phyloP scores from a whole-genome alignment of 2,329 filamentous ascomycete species.

The Colletotrichum theobromicola region DNA sequence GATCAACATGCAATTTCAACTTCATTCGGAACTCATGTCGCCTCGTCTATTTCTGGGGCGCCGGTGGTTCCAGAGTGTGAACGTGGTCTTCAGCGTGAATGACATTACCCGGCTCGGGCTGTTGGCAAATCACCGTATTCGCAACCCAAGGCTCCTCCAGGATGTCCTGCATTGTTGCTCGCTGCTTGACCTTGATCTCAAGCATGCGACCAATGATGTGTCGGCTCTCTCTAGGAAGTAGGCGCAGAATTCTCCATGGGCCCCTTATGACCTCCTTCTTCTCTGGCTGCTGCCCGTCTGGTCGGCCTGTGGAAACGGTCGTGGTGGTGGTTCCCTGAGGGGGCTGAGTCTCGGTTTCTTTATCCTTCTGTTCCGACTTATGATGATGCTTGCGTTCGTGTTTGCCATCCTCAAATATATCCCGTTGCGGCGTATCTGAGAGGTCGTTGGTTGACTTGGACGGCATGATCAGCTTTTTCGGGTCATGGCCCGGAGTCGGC shows the following conservation, averaged over 20 bases:
- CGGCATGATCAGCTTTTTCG: constrained; percentile 54
- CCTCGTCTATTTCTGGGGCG: constrained; percentile 33
- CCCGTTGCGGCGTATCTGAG: constrained; percentile 41
- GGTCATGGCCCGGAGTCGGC: constrained; percentile 76
- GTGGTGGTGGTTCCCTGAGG: constrained; percentile 23
- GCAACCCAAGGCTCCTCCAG: constrained; percentile 90
- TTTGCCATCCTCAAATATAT: constrained; percentile 39
- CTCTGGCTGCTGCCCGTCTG: constrained; percentile 36
- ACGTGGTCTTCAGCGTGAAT: constrained; percentile 78
- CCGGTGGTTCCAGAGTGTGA: constrained; percentile 82
- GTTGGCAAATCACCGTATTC: constrained; percentile 82
- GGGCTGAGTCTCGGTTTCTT: constrained; percentile 7
- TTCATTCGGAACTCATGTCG: not conserved
- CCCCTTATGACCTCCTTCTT: constrained; percentile 86
- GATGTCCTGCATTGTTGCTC: constrained; percentile 86
- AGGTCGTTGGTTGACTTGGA: constrained; percentile 51
- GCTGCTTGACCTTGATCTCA: constrained; percentile 81
- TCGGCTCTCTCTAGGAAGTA: constrained; percentile 87
- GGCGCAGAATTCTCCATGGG: constrained; percentile 85
- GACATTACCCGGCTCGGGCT: constrained; percentile 73
- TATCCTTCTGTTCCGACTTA: not conserved
- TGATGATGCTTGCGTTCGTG: constrained; percentile 25
- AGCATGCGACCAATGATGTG: constrained; percentile 94
- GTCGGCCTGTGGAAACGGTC: not conserved
- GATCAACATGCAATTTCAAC: constrained; percentile 7